A percentile compares a stretch with the other conserved stretches of the same genome.
These are phyloP conservation scores for Phytophthora ohioensis DNA, from an alignment of 352 stramenopile species.

Conservation along the genomic window DNA sequence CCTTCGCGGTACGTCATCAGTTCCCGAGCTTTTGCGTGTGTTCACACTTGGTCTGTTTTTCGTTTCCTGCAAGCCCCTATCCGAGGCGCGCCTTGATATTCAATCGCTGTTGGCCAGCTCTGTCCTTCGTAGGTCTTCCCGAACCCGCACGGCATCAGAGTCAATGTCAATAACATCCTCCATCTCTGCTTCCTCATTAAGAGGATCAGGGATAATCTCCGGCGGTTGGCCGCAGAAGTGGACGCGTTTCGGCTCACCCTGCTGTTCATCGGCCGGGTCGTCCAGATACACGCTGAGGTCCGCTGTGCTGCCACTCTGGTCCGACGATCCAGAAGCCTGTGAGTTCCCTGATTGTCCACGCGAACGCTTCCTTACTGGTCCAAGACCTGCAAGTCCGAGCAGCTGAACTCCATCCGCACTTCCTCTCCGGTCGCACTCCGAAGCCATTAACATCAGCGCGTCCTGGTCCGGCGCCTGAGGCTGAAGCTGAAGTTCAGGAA, in stretches of 20 bases:
- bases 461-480: conserved; percentile 37
- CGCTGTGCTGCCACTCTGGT: conserved; percentile 56
- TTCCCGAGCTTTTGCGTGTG: conserved; percentile 18
- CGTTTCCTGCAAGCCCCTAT: conserved; percentile 20
- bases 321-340: conserved; percentile 52
- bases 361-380: conserved; percentile 53
- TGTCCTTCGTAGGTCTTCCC: conserved; percentile 38
- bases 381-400: conserved; percentile 39
- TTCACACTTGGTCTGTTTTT: conserved; percentile 16
- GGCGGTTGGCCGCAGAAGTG: conserved; percentile 58
- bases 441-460: conserved; percentile 31
- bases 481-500: conserved; percentile 23
- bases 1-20: conserved; percentile 17
- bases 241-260: conserved; percentile 56
- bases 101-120: conserved; percentile 44
- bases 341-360: conserved; percentile 64
- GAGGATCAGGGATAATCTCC: conserved; percentile 51
- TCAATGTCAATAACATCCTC: conserved; percentile 31
- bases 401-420: conserved; percentile 48
- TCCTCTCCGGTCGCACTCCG: conserved; percentile 36
- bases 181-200: conserved; percentile 18
- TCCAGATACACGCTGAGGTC: conserved; percentile 53
- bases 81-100: conserved; percentile 17
- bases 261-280: conserved; percentile 40
- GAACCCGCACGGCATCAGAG: conserved; percentile 23